phyloP scores from a whole-genome alignment of 129 eudicot species.

The Erigeron canadensis region DNA sequence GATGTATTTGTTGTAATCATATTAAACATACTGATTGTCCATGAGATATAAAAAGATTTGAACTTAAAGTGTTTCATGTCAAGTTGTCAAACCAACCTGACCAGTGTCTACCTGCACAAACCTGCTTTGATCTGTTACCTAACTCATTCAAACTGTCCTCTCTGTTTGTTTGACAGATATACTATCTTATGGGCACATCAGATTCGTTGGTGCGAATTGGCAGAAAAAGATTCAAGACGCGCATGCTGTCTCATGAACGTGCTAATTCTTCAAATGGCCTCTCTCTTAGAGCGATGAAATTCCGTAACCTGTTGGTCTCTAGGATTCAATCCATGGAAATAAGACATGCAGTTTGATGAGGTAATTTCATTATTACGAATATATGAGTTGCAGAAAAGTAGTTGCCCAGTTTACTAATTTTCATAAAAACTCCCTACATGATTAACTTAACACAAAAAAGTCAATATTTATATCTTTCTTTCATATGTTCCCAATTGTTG shows the following conservation, averaged over 20 bases:
- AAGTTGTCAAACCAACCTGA: background rate
- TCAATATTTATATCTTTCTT: background rate
- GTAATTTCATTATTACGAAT: slow-evolving; percentile 13
- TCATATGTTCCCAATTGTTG: background rate
- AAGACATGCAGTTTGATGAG: slow-evolving; percentile 26
- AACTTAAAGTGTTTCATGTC: background rate
- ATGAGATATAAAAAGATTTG: background rate
- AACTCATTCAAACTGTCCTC: background rate
- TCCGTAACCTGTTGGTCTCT: slow-evolving; percentile 33
- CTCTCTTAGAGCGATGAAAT: slow-evolving; percentile 28
- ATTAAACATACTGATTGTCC: background rate
- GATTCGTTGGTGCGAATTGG: slow-evolving; percentile 59
- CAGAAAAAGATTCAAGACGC: slow-evolving; percentile 48
- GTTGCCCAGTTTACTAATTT: background rate
- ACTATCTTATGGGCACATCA: slow-evolving; percentile 79
- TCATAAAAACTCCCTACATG: background rate
- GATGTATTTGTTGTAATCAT: background rate
- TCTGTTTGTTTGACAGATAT: slow-evolving; percentile 48
- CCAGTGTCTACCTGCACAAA: background rate
- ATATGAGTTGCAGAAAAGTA: slow-evolving; percentile 1
- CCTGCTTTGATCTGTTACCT: background rate
- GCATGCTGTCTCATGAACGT: slow-evolving; percentile 30
- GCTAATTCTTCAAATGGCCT: slow-evolving; percentile 39
- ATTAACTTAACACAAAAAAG: background rate
- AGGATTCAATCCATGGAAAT: slow-evolving; percentile 31